phyloP scores from a whole-genome alignment of 1,284 basidiomycete genomes.

The Anthracocystis setariae region DNA sequence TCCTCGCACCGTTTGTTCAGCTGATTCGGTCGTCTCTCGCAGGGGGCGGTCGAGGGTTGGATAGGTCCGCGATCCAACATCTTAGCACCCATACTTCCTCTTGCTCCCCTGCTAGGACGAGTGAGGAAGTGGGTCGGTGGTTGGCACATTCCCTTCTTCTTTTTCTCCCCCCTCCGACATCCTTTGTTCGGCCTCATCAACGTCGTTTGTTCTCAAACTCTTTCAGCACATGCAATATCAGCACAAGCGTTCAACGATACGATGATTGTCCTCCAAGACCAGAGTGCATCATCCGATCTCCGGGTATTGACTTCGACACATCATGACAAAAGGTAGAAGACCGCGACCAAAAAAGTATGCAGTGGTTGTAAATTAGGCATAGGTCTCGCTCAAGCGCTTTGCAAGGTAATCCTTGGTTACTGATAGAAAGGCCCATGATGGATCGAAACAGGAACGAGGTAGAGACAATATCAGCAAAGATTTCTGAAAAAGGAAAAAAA shows the following conservation, averaged over 20 bases:
- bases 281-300: too few species aligned
- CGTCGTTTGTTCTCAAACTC: not conserved
- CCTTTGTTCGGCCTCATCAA: not conserved
- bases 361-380: too few species aligned
- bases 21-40: slow-evolving; percentile 21
- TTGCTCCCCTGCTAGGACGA: slow-evolving; percentile 11
- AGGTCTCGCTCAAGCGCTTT: slow-evolving; percentile 69
- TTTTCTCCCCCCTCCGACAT: not conserved
- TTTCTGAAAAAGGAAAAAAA: not conserved
- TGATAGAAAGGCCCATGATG: slow-evolving; percentile 2
- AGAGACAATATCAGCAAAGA: not conserved
- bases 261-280: too few species aligned
- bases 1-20: slow-evolving; percentile 36
- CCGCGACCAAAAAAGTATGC: too few species aligned
- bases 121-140: slow-evolving; percentile 47
- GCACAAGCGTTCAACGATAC: not conserved
- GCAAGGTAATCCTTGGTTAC: slow-evolving; percentile 82
- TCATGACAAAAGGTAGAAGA: too few species aligned
- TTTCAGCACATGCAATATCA: not conserved
- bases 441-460: not conserved
- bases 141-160: slow-evolving; percentile 37
- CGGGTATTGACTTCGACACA: too few species aligned
- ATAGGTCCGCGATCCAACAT: slow-evolving; percentile 51
- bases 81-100: slow-evolving; percentile 45
- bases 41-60: slow-evolving; percentile 27